These are phyloP conservation scores for Lomentospora prolificans DNA, from an alignment of 2,329 filamentous ascomycete species.

Conservation along the genomic window DNA sequence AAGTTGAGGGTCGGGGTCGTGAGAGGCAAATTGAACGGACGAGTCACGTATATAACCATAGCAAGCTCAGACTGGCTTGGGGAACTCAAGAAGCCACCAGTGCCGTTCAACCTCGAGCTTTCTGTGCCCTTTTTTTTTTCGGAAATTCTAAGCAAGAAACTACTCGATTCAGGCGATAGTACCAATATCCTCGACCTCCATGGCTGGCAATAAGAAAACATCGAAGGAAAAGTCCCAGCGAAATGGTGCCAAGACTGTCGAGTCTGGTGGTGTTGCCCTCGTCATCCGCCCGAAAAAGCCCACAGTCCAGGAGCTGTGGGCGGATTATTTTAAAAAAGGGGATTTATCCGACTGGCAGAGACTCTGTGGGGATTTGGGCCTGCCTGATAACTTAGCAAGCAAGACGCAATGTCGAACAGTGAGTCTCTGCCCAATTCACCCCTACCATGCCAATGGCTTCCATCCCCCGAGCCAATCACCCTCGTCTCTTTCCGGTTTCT, in stretches of 20 bases:
- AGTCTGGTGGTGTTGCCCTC: background rate
- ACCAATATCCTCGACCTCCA: background rate
- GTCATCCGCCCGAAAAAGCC: background rate
- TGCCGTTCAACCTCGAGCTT: no score
- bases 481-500: no score
- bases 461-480: background rate
- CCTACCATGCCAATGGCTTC: no score
- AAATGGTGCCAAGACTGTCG: background rate
- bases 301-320: conserved; percentile 14
- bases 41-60: background rate
- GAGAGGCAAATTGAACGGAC: background rate
- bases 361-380: conserved; percentile 32
- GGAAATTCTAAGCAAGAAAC: background rate
- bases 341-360: conserved; percentile 32
- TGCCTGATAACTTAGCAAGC: conserved; percentile 26
- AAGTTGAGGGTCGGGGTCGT: background rate
- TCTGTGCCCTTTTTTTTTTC: no score
- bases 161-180: background rate
- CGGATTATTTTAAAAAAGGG: conserved; percentile 20
- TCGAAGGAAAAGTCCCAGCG: background rate
- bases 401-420: conserved; percentile 37
- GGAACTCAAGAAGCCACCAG: no score
- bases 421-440: conserved; percentile 9
- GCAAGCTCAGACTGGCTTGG: background rate
- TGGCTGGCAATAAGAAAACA: conserved; percentile 3